phyloP scores from a whole-genome alignment of 495 filamentous ascomycete genomes.

The Penicillium canariense region DNA sequence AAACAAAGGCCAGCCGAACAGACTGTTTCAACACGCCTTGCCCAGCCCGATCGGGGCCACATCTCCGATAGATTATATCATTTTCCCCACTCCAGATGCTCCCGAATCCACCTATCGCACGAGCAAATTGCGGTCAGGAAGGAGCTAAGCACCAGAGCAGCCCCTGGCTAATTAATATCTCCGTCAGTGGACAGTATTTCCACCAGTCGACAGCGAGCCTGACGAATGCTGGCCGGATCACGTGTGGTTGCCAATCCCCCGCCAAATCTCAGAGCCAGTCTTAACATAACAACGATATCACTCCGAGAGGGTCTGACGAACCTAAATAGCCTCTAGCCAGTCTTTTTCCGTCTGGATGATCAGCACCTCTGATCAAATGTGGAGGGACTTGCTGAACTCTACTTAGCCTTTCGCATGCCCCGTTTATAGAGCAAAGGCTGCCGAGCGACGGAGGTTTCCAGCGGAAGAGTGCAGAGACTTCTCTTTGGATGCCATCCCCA shows the following conservation, averaged over 20 bases:
- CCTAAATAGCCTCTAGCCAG: too few relatives aligned
- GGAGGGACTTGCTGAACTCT: too few relatives aligned
- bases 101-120: not conserved
- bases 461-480: too few relatives aligned
- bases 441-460: too few relatives aligned
- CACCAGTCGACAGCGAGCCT: not conserved
- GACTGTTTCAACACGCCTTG: slow-evolving; percentile 1
- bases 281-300: not conserved
- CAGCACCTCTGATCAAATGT: too few relatives aligned
- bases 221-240: not conserved
- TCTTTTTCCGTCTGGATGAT: too few relatives aligned
- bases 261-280: not conserved
- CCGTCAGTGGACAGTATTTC: not conserved
- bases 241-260: not conserved
- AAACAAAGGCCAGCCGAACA: not conserved
- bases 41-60: slow-evolving; percentile 1
- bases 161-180: slow-evolving; percentile 7
- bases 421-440: too few relatives aligned
- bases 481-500: not conserved
- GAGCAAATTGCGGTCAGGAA: not conserved
- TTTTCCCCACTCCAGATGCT: not conserved
- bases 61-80: not conserved
- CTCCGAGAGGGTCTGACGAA: too few relatives aligned
- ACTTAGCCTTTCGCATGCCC: too few relatives aligned
- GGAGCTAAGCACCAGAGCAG: not conserved